Percentiles rank a stretch among this genome's conserved stretches.
Conservation (phyloP, 805 yeast genomes). For the Pichia exigua region DNA sequence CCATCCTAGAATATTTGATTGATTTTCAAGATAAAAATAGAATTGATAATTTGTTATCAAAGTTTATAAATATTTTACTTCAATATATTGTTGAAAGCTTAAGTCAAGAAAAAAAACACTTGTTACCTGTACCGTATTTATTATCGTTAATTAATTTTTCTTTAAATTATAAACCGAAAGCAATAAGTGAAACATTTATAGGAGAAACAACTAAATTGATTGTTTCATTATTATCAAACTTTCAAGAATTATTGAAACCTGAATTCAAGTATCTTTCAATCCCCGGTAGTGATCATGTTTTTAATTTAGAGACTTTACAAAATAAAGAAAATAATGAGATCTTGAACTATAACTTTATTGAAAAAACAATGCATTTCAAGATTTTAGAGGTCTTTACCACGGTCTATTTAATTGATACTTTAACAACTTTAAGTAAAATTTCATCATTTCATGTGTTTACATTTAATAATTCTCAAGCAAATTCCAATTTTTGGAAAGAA, state of each 20-base stretch:
- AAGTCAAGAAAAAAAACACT: conserved; percentile 6
- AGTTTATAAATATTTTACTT: conserved; percentile 31
- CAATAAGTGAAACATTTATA: conserved; percentile 37
- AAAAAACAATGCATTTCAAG: conserved; percentile 36
- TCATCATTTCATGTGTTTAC: conserved; percentile 15
- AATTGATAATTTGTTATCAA: conserved; percentile 41
- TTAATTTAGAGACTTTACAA: conserved; percentile 4
- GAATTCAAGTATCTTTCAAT: conserved; percentile 21
- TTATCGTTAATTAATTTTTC: conserved; percentile 49
- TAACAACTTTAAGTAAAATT: conserved; percentile 38
- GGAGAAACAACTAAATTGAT: conserved; percentile 24
- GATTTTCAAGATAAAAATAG: conserved; percentile 35
- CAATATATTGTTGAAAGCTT: conserved; percentile 22
- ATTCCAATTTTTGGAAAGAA: conserved; percentile 27
- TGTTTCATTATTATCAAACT: conserved; percentile 19
- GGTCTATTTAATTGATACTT: conserved; percentile 45
- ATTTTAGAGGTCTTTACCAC: conserved; percentile 44
- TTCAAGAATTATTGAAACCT: conserved; percentile 23
- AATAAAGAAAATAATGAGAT: conserved; percentile 12
- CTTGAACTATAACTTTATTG: conserved; percentile 16
- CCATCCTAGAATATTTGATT: conserved; percentile 37
- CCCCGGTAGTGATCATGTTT: conserved; percentile 11
- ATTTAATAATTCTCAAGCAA: conserved; percentile 10
- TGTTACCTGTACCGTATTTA: conserved; percentile 51
- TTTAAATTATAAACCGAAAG: conserved; percentile 54